These are phyloP conservation scores for Trypanosoma congolense DNA, from an alignment of 208 protist species.

Conservation along the genomic window DNA sequence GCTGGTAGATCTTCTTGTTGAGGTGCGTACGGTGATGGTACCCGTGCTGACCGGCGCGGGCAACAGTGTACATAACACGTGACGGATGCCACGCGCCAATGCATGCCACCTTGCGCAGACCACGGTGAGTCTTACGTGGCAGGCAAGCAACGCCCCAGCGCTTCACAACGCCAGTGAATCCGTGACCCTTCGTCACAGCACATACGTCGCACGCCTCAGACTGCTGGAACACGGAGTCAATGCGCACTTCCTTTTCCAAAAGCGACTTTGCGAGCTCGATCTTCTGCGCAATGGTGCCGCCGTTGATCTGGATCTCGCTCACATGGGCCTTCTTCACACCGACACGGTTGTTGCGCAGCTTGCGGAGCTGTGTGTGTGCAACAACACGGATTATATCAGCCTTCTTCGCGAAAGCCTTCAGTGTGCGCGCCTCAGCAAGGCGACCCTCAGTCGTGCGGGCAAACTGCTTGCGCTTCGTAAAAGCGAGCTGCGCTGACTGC, in stretches of 20 bases:
- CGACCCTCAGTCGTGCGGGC: slow-evolving; percentile 81
- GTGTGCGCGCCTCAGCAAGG: slow-evolving; percentile 77
- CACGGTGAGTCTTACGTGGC: slow-evolving; percentile 98
- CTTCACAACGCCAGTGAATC: slow-evolving; percentile 97
- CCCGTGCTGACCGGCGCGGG: slow-evolving; percentile 98
- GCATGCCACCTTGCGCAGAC: slow-evolving; percentile 99
- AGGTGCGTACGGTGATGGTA: slow-evolving; percentile 98
- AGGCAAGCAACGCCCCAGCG: slow-evolving; percentile 97
- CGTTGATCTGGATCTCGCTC: slow-evolving; percentile 99
- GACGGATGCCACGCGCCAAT: slow-evolving; percentile 99
- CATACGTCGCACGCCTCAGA: slow-evolving; percentile 97
- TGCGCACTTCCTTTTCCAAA: slow-evolving; percentile 96
- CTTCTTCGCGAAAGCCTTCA: slow-evolving; percentile 95
- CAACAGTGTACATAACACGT: slow-evolving; percentile 95
- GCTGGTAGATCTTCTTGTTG: slow-evolving; percentile 99
- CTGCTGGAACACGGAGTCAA: slow-evolving; percentile 94
- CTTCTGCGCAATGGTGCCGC: slow-evolving; percentile 95
- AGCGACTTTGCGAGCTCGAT: slow-evolving; percentile 91
- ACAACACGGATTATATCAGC: slow-evolving; percentile 96
- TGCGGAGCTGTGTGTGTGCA: slow-evolving; percentile 97
- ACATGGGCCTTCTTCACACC: slow-evolving; percentile 98
- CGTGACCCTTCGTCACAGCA: slow-evolving; percentile 97
- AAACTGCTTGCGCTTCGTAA: slow-evolving; percentile 91
- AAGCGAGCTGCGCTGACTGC: slow-evolving; percentile 96
- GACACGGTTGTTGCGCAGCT: slow-evolving; percentile 96